Percentiles rank a stretch among this genome's conserved stretches.
Conservation (phyloP, 306 rosid genomes). For the Citrullus colocynthis region DNA sequence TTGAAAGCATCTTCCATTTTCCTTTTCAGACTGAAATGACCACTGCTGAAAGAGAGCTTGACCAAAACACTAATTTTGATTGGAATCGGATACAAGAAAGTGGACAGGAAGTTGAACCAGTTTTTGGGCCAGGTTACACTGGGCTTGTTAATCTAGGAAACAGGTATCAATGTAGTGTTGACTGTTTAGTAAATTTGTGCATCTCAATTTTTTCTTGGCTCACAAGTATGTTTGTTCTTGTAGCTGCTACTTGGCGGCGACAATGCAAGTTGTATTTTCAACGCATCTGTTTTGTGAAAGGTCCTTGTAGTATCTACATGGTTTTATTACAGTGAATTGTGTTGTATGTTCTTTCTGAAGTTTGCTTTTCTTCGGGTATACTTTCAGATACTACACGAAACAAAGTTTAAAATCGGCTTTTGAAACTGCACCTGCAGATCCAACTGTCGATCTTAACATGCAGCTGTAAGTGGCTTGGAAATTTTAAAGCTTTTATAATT, state of each 20-base stretch:
- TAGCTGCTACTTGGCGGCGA: conserved; percentile 96
- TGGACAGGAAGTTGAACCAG: conserved; percentile 76
- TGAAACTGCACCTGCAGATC: conserved; percentile 76
- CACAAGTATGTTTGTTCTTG: conserved; percentile 28
- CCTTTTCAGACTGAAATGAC: conserved; percentile 85
- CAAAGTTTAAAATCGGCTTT: conserved; percentile 10
- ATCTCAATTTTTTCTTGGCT: neutral
- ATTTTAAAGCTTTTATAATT: neutral
- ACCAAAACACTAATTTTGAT: conserved; percentile 87
- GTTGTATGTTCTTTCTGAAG: neutral
- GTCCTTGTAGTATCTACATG: conserved; percentile 21
- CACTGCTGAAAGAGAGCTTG: conserved; percentile 98
- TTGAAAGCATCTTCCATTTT: neutral
- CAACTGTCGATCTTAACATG: conserved; percentile 65
- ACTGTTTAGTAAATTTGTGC: conserved; percentile 5
- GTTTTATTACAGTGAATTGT: neutral
- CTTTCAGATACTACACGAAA: conserved; percentile 4
- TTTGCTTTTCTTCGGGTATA: neutral
- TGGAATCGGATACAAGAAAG: conserved; percentile 98
- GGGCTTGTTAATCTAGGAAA: conserved; percentile 95
- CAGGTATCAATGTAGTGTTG: conserved; percentile 27
- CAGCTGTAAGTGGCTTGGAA: conserved; percentile 12
- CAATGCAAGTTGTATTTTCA: conserved; percentile 85
- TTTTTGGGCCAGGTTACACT: conserved; percentile 90
- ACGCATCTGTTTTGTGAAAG: conserved; percentile 50